A percentile compares a stretch with the other conserved stretches of the same genome.
phyloP scores from a whole-genome alignment of 2,329 filamentous ascomycete species.

The Phyllosticta paracitricarpa region DNA sequence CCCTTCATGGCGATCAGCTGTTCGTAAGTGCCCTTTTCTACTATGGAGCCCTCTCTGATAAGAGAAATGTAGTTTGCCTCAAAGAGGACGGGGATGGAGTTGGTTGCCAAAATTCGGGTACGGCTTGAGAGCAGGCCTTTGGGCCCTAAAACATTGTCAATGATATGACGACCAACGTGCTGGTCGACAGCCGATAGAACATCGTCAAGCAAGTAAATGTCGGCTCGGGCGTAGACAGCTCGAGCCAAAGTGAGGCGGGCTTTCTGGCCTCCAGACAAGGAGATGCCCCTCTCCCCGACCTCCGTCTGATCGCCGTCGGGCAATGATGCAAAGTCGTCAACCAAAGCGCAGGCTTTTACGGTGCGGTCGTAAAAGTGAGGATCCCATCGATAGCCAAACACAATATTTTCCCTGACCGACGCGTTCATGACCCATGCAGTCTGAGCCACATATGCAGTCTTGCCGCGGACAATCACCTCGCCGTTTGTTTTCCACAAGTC shows the following conservation, averaged over 20 bases:
- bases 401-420: slow-evolving; percentile 90
- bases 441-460: slow-evolving; percentile 84
- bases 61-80: slow-evolving; percentile 85
- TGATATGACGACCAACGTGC: slow-evolving; percentile 89
- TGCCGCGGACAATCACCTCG: slow-evolving; percentile 70
- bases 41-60: slow-evolving; percentile 69
- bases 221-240: slow-evolving; percentile 93
- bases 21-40: slow-evolving; percentile 82
- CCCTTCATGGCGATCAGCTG: slow-evolving; percentile 92
- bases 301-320: slow-evolving; percentile 95
- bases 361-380: slow-evolving; percentile 90
- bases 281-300: slow-evolving; percentile 94
- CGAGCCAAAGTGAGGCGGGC: slow-evolving; percentile 84
- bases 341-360: slow-evolving; percentile 77
- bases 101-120: slow-evolving; percentile 87
- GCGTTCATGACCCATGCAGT: slow-evolving; percentile 97
- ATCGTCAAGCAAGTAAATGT: slow-evolving; percentile 91
- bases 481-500: slow-evolving; percentile 87
- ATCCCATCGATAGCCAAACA: slow-evolving; percentile 92
- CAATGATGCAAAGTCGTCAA: slow-evolving; percentile 83
- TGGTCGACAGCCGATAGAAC: slow-evolving; percentile 96
- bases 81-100: slow-evolving; percentile 82
- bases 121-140: slow-evolving; percentile 75
- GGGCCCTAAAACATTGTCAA: slow-evolving; percentile 83
- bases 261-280: slow-evolving; percentile 90